Base-by-base conservation (phyloP, 2,329 filamentous ascomycete genomes). In the Xylaria multiplex region DNA sequence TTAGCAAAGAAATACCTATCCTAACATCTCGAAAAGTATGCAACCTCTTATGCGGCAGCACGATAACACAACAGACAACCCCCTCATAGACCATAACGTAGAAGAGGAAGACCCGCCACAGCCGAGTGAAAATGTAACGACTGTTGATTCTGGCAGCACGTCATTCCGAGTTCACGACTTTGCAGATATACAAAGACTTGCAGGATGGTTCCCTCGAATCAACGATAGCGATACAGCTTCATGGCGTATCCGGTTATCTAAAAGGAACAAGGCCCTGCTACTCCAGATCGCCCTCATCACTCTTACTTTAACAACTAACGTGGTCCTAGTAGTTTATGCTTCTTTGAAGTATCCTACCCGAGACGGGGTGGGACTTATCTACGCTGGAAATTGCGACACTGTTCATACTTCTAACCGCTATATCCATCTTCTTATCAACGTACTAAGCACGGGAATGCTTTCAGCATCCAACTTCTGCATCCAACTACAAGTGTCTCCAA, bases 401-500 rank as follows among this genome's bases (percentile, higher is more conserved):
- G 53, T 67, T 6, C 63, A 69, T n/a, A 57, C 11, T 19, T 30
- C 50, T 14, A 54, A 69, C 53, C 56, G 55, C 8, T 69, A 7
- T 6, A 24, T 66, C 1, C 64, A 67, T 56, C 45, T 70, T 3
- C 53, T 69, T 5, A 70, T 69, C 32, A 69, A 69, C 40, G 11
- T 64, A 1, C 16, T 70, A 6, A 66, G 61, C 35, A 69, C 66
- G 0, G 61, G 58, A 2, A 65, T 69, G 62, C 64, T 70, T 19
- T 66, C 60, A 7, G 55, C 64, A 6, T 70, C 66, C 1, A 70
- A 53, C 13, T 69, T 46, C 42, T 69, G 67, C 16, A 66, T 67
- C 13, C 58, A 69, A 22, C 16, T 70, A 7, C 69, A 69, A 32
- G 67, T 59, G 8, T 59, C 69, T 7, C 69, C 67, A 1, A 70